Evolutionary conservation across 1,284 basidiomycete species (phyloP).

Genomic region (Fistulinella cinereoalba): DNA sequence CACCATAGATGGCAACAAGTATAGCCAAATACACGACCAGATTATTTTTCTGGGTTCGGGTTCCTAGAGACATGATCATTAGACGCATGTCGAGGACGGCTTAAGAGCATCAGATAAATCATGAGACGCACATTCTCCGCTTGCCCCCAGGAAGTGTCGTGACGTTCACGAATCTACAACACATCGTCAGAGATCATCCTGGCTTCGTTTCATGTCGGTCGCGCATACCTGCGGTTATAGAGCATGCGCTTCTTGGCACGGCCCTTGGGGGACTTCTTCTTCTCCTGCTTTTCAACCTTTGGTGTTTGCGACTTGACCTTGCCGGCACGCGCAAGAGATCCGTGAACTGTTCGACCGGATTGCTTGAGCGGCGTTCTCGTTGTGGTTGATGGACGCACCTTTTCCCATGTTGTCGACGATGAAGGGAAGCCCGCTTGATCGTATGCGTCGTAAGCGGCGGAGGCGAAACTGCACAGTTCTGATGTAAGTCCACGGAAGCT

Average conservation of each 20-base stretch:
- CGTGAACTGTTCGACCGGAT: conserved; percentile 77
- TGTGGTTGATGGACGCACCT: conserved; percentile 39
- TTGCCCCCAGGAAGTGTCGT: conserved; percentile 86
- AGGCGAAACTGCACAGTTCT: conserved; percentile 27
- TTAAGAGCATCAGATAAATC: conserved; percentile 9
- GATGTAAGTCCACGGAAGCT: conserved; percentile 6
- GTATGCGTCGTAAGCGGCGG: conserved; percentile 13
- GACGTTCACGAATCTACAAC: conserved; percentile 85
- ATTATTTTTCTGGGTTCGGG: conserved; percentile 79
- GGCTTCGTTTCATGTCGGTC: neutral
- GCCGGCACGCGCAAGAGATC: conserved; percentile 98
- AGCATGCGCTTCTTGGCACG: conserved; percentile 95
- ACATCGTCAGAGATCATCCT: neutral
- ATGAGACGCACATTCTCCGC: conserved; percentile 44
- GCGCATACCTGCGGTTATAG: conserved; percentile 84
- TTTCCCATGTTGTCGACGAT: conserved; percentile 64
- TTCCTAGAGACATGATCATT: conserved; percentile 62
- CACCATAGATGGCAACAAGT: conserved; percentile 12
- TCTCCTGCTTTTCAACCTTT: conserved; percentile 96
- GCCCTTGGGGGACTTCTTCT: conserved; percentile 93
- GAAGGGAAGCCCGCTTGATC: conserved; percentile 16
- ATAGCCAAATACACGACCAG: conserved; percentile 18
- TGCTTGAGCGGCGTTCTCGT: neutral
- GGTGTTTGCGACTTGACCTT: conserved; percentile 98
- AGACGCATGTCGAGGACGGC: conserved; percentile 65